Evolutionary conservation across 192 early-diverging fungal species (phyloP).

Genomic region (Pecoramyces ruminantium): DNA sequence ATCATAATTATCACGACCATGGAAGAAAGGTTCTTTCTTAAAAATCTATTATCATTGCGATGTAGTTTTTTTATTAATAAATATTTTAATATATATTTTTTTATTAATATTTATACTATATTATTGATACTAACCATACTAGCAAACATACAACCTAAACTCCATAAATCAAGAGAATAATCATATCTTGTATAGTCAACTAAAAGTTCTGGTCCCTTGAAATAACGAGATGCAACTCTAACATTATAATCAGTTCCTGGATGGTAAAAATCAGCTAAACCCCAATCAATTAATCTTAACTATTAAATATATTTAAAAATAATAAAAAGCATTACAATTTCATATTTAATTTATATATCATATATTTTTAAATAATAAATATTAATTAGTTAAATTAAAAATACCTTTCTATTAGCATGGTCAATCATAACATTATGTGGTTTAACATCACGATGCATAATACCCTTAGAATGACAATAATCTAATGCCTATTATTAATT

Average conservation of each 20-base stretch:
- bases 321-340: no score
- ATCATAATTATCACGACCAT: constrained; percentile 95
- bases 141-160: constrained; percentile 97
- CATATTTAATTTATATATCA: no score
- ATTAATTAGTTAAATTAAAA: neutral
- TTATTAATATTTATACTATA: no score
- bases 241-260: constrained; percentile 95
- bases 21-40: constrained; percentile 98
- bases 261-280: constrained; percentile 97
- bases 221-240: constrained; percentile 94
- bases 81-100: no score
- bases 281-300: constrained; percentile 96
- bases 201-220: constrained; percentile 95
- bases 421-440: constrained; percentile 99
- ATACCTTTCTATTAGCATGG: constrained; percentile 64
- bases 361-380: no score
- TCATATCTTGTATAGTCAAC: constrained; percentile 98
- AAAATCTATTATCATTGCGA: constrained; percentile 72
- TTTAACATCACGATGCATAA: constrained; percentile 99
- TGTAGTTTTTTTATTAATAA: no score
- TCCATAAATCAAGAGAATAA: constrained; percentile 99
- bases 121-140: constrained; percentile 59
- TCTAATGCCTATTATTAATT: constrained; percentile 72
- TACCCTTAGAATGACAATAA: constrained; percentile 93
- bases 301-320: no score